These are phyloP conservation scores for Crithidia brevicula DNA, from an alignment of 208 protist species.

Conservation along the genomic window DNA sequence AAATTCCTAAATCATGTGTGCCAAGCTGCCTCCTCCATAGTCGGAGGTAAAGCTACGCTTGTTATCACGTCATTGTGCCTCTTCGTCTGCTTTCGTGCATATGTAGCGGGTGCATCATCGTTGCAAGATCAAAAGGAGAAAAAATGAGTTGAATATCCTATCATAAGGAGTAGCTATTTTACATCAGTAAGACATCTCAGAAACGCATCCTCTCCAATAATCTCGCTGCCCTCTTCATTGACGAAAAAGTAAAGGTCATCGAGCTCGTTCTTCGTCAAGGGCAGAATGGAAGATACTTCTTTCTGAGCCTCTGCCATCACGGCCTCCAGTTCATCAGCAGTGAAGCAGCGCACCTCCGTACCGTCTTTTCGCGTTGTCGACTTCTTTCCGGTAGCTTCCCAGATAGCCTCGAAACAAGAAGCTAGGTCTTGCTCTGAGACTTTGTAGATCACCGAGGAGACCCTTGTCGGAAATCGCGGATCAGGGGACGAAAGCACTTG, in stretches of 20 bases:
- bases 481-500: slow-evolving; percentile 27
- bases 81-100: too few relatives aligned
- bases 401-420: slow-evolving; percentile 23
- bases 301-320: slow-evolving; percentile 6
- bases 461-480: slow-evolving; percentile 20
- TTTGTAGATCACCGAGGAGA: slow-evolving; percentile 29
- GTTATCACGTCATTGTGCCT: too few relatives aligned
- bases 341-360: slow-evolving; percentile 7
- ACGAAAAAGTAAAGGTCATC: slow-evolving; percentile 31
- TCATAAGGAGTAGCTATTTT: slow-evolving; percentile 8
- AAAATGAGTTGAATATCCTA: background rate
- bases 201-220: slow-evolving; percentile 28
- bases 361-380: background rate
- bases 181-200: slow-evolving; percentile 24
- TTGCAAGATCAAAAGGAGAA: background rate
- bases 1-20: too few relatives aligned
- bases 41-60: too few relatives aligned
- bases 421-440: slow-evolving; percentile 21
- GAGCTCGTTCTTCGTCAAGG: slow-evolving; percentile 19
- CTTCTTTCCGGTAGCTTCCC: slow-evolving; percentile 25
- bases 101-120: too few relatives aligned
- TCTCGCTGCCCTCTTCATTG: slow-evolving; percentile 10
- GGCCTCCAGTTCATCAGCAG: slow-evolving; percentile 25
- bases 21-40: too few relatives aligned
- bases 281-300: background rate